Conservation (phyloP, 768 basidiomycete genomes). For the Podaxis rugospora region DNA sequence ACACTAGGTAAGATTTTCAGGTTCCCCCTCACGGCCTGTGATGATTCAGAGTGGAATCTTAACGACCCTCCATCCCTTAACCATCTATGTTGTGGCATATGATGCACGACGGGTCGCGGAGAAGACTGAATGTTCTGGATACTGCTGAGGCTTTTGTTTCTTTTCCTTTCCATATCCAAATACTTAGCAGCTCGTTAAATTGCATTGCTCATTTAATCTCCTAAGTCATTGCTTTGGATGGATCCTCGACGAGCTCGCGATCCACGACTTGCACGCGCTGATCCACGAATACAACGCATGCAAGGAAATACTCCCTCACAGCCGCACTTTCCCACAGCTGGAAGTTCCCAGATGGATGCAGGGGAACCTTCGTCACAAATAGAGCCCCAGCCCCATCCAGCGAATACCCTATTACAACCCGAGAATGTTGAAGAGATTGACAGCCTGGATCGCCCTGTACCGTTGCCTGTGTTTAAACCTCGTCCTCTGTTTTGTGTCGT, state of each 20-base stretch:
- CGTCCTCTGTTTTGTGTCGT: constrained; percentile 94
- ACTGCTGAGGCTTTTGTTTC: constrained; percentile 68
- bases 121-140: constrained; percentile 89
- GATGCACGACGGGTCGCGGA: constrained; percentile 51
- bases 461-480: constrained; percentile 42
- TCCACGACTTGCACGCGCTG: constrained; percentile 69
- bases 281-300: constrained; percentile 57
- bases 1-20: constrained; percentile 11
- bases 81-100: constrained; percentile 12
- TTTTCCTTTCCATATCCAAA: background rate
- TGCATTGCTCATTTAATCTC: constrained; percentile 6
- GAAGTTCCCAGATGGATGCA: background rate
- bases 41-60: constrained; percentile 96
- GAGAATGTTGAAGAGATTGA: background rate
- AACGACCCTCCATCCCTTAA: constrained; percentile 50
- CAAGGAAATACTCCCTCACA: constrained; percentile 14
- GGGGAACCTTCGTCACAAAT: background rate
- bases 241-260: constrained; percentile 80
- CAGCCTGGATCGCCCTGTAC: background rate
- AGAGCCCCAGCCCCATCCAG: constrained; percentile 8
- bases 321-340: constrained; percentile 10
- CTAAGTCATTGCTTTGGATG: constrained; percentile 35
- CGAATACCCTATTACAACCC: background rate
- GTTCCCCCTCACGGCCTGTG: constrained; percentile 25
- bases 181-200: background rate